Percentiles rank a stretch among this genome's conserved stretches.
Evolutionary conservation across 2,329 filamentous ascomycete species (phyloP).

Genomic region (Trichoderma hamatum): DNA sequence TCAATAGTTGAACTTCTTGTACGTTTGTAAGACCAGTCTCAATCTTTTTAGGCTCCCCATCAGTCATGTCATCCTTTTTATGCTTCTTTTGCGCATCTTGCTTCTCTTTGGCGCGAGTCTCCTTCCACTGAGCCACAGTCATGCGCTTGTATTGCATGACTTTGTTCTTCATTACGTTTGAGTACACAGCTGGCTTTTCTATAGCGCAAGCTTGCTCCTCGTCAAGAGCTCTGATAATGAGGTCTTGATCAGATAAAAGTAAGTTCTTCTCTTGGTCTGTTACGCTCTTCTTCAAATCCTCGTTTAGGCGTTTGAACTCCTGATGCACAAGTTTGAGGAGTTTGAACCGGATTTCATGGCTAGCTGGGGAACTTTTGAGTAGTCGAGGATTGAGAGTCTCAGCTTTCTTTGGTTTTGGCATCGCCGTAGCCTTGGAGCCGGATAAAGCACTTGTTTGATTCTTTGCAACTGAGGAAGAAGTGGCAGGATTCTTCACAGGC

Average conservation of each 20-base stretch:
- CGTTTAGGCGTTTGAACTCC: constrained; percentile 69
- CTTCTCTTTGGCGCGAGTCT: constrained; percentile 54
- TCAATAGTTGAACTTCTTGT: constrained; percentile 70
- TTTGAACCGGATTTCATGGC: constrained; percentile 58
- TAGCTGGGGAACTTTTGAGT: constrained; percentile 60
- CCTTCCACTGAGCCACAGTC: constrained; percentile 70
- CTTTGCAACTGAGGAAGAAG: constrained; percentile 28
- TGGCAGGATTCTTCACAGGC: constrained; percentile 21
- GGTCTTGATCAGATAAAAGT: constrained; percentile 63
- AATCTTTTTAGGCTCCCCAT: constrained; percentile 53
- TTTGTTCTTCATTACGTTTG: constrained; percentile 80
- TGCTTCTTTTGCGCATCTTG: constrained; percentile 37
- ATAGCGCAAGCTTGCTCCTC: constrained; percentile 77
- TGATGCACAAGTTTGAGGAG: constrained; percentile 66
- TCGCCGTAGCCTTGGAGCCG: constrained; percentile 28
- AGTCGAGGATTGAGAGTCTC: constrained; percentile 70
- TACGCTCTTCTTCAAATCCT: constrained; percentile 56
- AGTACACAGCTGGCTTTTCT: constrained; percentile 71
- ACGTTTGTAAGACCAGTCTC: constrained; percentile 68
- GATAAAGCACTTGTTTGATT: constrained; percentile 13
- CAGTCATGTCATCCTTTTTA: constrained; percentile 38
- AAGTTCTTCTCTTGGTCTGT: constrained; percentile 55
- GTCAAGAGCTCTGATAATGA: constrained; percentile 71
- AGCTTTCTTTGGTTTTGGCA: constrained; percentile 34
- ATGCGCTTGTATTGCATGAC: constrained; percentile 78